phyloP scores from a whole-genome alignment of 345 rosid genomes.

The Pugionium dolabratum region DNA sequence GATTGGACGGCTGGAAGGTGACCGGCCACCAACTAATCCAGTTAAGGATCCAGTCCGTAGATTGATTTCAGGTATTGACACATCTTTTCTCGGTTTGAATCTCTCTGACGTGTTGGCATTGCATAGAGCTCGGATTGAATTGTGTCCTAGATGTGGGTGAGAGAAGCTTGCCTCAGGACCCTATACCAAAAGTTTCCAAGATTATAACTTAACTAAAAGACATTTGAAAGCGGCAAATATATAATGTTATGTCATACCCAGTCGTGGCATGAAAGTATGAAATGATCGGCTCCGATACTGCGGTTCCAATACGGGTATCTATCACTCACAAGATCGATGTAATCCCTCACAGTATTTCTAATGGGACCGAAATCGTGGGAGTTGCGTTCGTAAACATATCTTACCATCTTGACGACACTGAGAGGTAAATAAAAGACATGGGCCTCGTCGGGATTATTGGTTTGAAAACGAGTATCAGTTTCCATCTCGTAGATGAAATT shows the following conservation, averaged over 20 bases:
- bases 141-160: constrained; percentile 44
- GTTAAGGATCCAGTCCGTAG: constrained; percentile 57
- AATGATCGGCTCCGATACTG: constrained; percentile 82
- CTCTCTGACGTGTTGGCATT: constrained; percentile 89
- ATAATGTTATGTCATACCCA: constrained; percentile 53
- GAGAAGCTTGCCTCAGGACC: constrained; percentile 62
- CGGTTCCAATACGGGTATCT: constrained; percentile 79
- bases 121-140: constrained; percentile 80
- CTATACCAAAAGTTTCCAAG: constrained; percentile 6
- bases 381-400: constrained; percentile 60
- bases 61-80: constrained; percentile 82
- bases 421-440: constrained; percentile 76
- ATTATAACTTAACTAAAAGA: constrained; percentile 2
- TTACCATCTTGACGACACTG: constrained; percentile 80
- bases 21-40: constrained; percentile 71
- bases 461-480: constrained; percentile 47
- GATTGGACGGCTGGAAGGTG: constrained; percentile 71
- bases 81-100: constrained; percentile 76
- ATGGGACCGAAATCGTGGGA: constrained; percentile 70
- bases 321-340: constrained; percentile 53
- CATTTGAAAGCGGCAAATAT: neutral
- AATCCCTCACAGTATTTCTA: constrained; percentile 63
- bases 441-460: constrained; percentile 67
- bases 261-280: constrained; percentile 89
- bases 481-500: constrained; percentile 64